Evolutionary conservation across 441 rosid genomes (phyloP).

Genomic region (Theobroma grandiflorum): DNA sequence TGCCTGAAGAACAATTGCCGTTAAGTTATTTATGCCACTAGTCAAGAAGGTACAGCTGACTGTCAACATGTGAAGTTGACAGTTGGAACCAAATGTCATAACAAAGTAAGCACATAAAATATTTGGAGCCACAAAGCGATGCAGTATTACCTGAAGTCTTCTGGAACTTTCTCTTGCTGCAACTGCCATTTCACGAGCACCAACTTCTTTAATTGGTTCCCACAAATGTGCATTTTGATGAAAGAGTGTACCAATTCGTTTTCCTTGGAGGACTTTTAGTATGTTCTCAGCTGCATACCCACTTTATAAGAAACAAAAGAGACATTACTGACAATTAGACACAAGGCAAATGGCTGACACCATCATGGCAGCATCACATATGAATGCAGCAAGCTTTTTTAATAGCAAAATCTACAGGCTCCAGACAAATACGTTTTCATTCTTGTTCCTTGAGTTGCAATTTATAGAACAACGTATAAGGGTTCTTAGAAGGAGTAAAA

Average conservation of each 20-base stretch:
- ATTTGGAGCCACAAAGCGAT: slow-evolving; percentile 20
- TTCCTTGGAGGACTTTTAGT: slow-evolving; percentile 82
- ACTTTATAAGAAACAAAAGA: slow-evolving; percentile 52
- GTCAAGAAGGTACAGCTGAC: slow-evolving; percentile 11
- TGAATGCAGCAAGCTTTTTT: not conserved
- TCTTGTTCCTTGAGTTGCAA: slow-evolving; percentile 14
- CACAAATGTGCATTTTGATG: slow-evolving; percentile 85
- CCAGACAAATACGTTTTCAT: not conserved
- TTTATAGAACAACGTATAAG: not conserved
- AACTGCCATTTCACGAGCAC: slow-evolving; percentile 90
- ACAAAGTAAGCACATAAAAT: slow-evolving; percentile 18
- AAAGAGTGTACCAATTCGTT: slow-evolving; percentile 90
- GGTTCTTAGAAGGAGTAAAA: not conserved
- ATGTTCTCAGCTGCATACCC: slow-evolving; percentile 87
- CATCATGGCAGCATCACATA: not conserved
- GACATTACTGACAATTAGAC: slow-evolving; percentile 23
- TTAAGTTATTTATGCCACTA: slow-evolving; percentile 19
- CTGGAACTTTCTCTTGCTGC: slow-evolving; percentile 98
- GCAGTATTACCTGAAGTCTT: slow-evolving; percentile 80
- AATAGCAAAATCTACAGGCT: not conserved
- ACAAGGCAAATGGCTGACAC: slow-evolving; percentile 21
- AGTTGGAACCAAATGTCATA: not conserved
- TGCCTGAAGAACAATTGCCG: slow-evolving; percentile 60
- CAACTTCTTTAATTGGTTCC: slow-evolving; percentile 59
- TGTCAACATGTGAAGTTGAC: not conserved